A percentile compares a stretch with the other conserved stretches of the same genome.
Conservation (phyloP, 2,329 filamentous ascomycete species). For the Pseudogymnoascus sp. region DNA sequence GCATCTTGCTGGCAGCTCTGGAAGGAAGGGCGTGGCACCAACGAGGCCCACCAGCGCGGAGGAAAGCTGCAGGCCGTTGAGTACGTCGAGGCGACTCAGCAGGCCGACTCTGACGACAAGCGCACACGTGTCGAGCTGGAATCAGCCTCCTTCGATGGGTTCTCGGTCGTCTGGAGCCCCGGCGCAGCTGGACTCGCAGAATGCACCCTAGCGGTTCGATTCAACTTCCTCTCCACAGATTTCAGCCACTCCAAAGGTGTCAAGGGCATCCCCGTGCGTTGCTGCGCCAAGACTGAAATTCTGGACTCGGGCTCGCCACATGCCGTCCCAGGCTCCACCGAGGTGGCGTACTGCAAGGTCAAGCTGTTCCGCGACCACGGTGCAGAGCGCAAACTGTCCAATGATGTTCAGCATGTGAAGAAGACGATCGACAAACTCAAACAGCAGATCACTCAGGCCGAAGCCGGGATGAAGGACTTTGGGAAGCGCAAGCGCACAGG, state of each 20-base stretch:
- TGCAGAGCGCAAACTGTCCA: constrained; percentile 87
- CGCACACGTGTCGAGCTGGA: constrained; percentile 63
- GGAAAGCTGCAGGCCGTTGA: constrained; percentile 92
- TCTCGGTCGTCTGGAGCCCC: constrained; percentile 82
- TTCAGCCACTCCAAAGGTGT: constrained; percentile 99
- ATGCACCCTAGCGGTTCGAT: constrained; percentile 81
- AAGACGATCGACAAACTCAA: constrained; percentile 95
- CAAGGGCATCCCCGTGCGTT: constrained; percentile 88
- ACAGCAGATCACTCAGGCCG: constrained; percentile 78
- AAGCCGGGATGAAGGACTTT: constrained; percentile 59
- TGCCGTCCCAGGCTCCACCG: constrained; percentile 42
- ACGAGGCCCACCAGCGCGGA: constrained; percentile 87
- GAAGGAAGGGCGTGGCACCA: constrained; percentile 95
- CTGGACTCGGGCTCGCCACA: constrained; percentile 45
- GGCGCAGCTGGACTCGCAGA: constrained; percentile 60
- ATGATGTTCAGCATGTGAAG: constrained; percentile 89
- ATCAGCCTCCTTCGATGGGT: constrained; percentile 81
- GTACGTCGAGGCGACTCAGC: constrained; percentile 64
- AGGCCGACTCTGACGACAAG: constrained; percentile 54
- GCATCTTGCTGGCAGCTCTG: constrained; percentile 80
- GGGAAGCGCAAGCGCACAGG: constrained; percentile 54
- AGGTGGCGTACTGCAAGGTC: constrained; percentile 92
- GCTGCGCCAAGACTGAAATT: constrained; percentile 82
- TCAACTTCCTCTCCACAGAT: constrained; percentile 97
- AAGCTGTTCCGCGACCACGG: constrained; percentile 96